These are phyloP conservation scores for Dichomitus squalens DNA, from an alignment of 1,284 basidiomycete species.

Conservation along the genomic window DNA sequence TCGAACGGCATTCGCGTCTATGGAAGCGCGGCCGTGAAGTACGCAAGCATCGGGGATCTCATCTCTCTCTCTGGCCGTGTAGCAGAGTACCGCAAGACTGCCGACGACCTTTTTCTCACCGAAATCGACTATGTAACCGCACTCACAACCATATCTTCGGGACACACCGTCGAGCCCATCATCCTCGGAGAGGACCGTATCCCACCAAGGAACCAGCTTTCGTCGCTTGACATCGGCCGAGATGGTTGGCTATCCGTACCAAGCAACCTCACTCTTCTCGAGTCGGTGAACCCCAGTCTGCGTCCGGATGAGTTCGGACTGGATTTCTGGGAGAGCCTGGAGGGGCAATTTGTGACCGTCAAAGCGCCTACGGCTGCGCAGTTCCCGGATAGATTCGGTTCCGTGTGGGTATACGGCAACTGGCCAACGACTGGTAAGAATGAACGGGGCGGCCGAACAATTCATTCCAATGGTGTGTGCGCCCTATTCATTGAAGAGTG, in stretches of 20 bases:
- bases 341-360: slow-evolving; percentile 61
- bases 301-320: slow-evolving; percentile 55
- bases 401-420: slow-evolving; percentile 62
- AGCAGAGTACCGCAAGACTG: slow-evolving; percentile 50
- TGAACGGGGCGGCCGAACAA: slow-evolving; percentile 56
- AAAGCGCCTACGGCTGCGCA: slow-evolving; percentile 49
- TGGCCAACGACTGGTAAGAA: slow-evolving; percentile 63
- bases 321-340: slow-evolving; percentile 69
- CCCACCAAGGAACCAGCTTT: slow-evolving; percentile 54
- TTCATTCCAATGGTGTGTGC: slow-evolving; percentile 44
- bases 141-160: slow-evolving; percentile 48
- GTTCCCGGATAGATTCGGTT: slow-evolving; percentile 56
- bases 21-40: slow-evolving; percentile 40
- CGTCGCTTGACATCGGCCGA: slow-evolving; percentile 50
- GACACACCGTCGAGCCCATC: slow-evolving; percentile 48
- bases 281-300: slow-evolving; percentile 48
- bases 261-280: slow-evolving; percentile 53
- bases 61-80: slow-evolving; percentile 52
- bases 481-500: neutral
- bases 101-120: slow-evolving; percentile 53
- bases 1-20: slow-evolving; percentile 60
- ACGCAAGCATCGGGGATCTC: slow-evolving; percentile 51
- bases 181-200: slow-evolving; percentile 57
- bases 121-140: slow-evolving; percentile 50
- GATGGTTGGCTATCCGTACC: slow-evolving; percentile 61